Conservation (phyloP, 2,329 filamentous ascomycete species). For the Colletotrichum karsti region DNA sequence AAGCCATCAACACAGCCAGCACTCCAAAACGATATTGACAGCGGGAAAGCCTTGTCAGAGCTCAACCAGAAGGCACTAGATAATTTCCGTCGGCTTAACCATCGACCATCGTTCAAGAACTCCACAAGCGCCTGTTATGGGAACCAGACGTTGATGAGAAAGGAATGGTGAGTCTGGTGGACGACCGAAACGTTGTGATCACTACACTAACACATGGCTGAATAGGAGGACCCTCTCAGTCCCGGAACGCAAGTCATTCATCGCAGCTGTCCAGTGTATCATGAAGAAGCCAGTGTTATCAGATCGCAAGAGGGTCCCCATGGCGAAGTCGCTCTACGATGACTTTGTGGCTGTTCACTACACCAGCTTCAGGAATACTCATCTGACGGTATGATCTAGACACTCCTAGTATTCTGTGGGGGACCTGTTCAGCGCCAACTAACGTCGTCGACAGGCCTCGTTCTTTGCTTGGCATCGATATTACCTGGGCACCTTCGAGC, state of each 20-base stretch:
- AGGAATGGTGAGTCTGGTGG: conserved; percentile 3
- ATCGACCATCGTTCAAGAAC: neutral
- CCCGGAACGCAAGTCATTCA: conserved; percentile 33
- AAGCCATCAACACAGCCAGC: too few relatives aligned
- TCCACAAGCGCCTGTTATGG: neutral
- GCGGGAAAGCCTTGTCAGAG: conserved; percentile 6
- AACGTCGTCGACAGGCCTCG: neutral
- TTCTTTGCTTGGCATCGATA: conserved; percentile 31
- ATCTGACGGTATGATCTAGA: conserved; percentile 11
- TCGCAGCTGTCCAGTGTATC: conserved; percentile 38
- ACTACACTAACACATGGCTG: accelerated
- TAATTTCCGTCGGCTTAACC: neutral
- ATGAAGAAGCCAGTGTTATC: conserved; percentile 31
- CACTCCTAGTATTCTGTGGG: too few relatives aligned
- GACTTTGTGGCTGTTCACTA: conserved; percentile 33
- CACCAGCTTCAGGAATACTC: conserved; percentile 8
- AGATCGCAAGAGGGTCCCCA: conserved; percentile 15
- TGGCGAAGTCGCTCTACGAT: conserved; percentile 32
- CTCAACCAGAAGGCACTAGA: neutral
- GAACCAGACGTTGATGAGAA: neutral
- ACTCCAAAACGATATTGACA: neutral
- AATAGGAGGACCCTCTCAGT: conserved; percentile 32
- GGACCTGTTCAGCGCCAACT: too few relatives aligned
- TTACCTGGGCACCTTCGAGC: conserved; percentile 24
- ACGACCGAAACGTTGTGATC: accelerated